Evolutionary conservation across 495 filamentous ascomycete species (phyloP).

Genomic region (Trichoderma erinaceum): DNA sequence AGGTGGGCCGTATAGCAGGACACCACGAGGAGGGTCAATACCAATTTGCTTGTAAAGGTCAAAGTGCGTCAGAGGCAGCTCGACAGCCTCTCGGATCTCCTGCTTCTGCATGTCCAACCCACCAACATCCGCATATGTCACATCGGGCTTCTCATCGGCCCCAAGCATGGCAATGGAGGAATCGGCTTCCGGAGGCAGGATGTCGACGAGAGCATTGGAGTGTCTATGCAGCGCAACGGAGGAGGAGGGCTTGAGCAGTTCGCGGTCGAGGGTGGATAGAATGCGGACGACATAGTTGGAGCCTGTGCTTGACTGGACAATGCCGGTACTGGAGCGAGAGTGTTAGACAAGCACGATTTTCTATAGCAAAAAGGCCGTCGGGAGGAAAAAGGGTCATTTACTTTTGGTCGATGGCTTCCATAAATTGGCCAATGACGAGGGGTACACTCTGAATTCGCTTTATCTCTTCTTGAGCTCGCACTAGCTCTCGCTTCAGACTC

Average conservation of each 20-base stretch:
- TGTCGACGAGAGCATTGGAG: constrained; percentile 97
- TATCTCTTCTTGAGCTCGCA: constrained; percentile 97
- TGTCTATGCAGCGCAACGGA: constrained; percentile 96
- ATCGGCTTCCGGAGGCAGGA: constrained; percentile 94
- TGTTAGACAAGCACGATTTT: constrained; percentile 2
- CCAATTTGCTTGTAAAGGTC: constrained; percentile 98
- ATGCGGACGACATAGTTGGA: constrained; percentile 99
- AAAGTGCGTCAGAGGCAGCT: constrained; percentile 92
- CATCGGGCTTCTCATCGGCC: constrained; percentile 93
- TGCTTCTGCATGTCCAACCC: constrained; percentile 99
- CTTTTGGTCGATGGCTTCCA: constrained; percentile 99
- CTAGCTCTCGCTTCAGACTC: constrained; percentile 93
- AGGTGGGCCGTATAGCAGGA: constrained; percentile 91
- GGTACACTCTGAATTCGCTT: constrained; percentile 98
- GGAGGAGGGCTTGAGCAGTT: constrained; percentile 93
- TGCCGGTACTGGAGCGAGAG: constrained; percentile 69
- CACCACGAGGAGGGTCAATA: constrained; percentile 95
- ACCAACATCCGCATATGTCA: constrained; percentile 96
- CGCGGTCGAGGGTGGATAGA: constrained; percentile 95
- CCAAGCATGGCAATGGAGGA: constrained; percentile 98
- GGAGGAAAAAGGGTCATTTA: constrained; percentile 36
- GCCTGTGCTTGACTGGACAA: constrained; percentile 95
- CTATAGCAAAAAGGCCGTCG: not conserved
- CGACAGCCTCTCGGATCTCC: constrained; percentile 95
- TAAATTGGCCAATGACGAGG: constrained; percentile 97